Base-by-base conservation (phyloP, 2,329 filamentous ascomycete genomes). In the Cercospora sojina region DNA sequence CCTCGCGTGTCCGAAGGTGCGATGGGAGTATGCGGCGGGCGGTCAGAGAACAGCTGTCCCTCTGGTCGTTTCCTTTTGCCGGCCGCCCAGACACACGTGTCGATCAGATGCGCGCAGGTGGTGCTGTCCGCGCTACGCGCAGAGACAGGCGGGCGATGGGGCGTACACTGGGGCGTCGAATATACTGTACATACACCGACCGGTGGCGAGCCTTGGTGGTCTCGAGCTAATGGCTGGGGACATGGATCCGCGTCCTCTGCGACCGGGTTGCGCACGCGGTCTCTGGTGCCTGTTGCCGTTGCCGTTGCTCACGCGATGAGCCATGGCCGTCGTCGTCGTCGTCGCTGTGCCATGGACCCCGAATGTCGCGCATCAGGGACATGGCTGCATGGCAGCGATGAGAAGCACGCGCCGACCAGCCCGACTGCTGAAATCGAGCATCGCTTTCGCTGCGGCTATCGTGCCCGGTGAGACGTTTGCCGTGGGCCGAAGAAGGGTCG, bases 161-260 rank as follows among this genome's bases (percentile, higher is more conserved):
- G 20, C 32, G 58, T 51, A 18, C 20, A 38, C 27, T 29, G 56
- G 31, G 49, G 41, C n/a, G 41, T 23, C 20, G 41, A 18, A 13
- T 49, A 23, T 7, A 35, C 32, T 35, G 32, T 32, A 47, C 43
- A 23, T 49, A 49, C 43, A 35, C 4, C 32, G 29, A 65, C 64
- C 57, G 64, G 64, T 60, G 58, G 58, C 58, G 53, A 65, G 43
- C 23, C 51, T 23, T 47, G 41, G 20, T 47, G 27, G 13, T 61
- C 59, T 61, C 41, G 43, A 61, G 41, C 41, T 20, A 47, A 49
- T 51, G 38, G 41, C 38, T 29, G 27, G 9, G n/a, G 59, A 61
- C 59, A 35, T 51, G 41, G 59, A 61, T 61, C 18, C 10, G 23
- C 32, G 18, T 49, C 59, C 59, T 61, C 20, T 10, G 31, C 31